A percentile compares a stretch with the other conserved stretches of the same genome.
Evolutionary conservation across 768 basidiomycete genomes (phyloP).

Genomic region (Asterophora parasitica): DNA sequence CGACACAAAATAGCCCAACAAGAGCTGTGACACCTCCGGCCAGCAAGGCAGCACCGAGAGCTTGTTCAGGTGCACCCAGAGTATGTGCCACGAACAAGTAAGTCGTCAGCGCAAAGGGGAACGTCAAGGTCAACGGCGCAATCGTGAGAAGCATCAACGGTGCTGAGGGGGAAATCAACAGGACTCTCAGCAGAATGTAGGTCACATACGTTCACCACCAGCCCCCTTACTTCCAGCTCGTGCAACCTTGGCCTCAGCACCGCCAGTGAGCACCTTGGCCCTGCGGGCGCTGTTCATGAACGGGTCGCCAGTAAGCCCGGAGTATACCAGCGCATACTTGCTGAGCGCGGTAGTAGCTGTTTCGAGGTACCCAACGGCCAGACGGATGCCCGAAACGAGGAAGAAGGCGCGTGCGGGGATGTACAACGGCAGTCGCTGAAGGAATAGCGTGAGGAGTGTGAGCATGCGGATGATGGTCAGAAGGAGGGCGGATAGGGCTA

Average conservation of each 20-base stretch:
- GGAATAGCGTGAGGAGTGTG: slow-evolving; percentile 40
- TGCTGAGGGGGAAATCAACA: slow-evolving; percentile 28
- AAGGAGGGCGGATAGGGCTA: slow-evolving; percentile 72
- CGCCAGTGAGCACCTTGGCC: slow-evolving; percentile 40
- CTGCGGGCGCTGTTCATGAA: slow-evolving; percentile 55
- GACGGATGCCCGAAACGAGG: slow-evolving; percentile 38
- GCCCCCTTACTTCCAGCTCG: slow-evolving; percentile 43
- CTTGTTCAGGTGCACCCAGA: slow-evolving; percentile 61
- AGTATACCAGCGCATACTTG: slow-evolving; percentile 61
- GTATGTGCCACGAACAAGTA: slow-evolving; percentile 91
- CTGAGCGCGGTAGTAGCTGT: slow-evolving; percentile 55
- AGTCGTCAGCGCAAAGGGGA: slow-evolving; percentile 76
- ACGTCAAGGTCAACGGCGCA: slow-evolving; percentile 71
- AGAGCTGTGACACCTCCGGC: slow-evolving; percentile 78
- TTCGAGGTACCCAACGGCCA: slow-evolving; percentile 47
- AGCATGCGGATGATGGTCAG: slow-evolving; percentile 67
- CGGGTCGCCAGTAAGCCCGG: slow-evolving; percentile 69
- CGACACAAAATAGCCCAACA: slow-evolving; percentile 79
- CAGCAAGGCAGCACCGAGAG: slow-evolving; percentile 69
- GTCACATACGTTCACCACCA: slow-evolving; percentile 53
- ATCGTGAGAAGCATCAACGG: slow-evolving; percentile 71
- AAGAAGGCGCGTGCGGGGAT: slow-evolving; percentile 46
- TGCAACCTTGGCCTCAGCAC: slow-evolving; percentile 25
- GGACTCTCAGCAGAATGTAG: background rate
- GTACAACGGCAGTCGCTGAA: slow-evolving; percentile 53